Evolutionary conservation across 257 asterid species (phyloP), one percentile per base, ranked within the genome.

Genomic region (Fraxinus anomala): DNA sequence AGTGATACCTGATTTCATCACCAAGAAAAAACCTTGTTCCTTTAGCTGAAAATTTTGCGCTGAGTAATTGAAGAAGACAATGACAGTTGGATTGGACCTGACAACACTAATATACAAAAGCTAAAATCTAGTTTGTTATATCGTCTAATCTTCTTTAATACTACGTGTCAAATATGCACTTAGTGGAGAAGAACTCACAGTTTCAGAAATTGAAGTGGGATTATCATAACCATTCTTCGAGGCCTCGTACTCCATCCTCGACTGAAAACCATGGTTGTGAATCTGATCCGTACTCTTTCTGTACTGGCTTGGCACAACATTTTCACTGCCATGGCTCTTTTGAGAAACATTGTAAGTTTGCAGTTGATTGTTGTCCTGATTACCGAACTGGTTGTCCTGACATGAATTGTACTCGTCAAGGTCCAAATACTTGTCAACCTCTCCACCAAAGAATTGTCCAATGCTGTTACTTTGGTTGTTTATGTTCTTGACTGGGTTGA

Each of bases 361-460:
- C 78, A 82, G 89, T 68, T 76, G 36, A 9, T 73, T 67, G 44
- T 80, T 68, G 31, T 66, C 78, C 40, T 85, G 82, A 59, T 86
- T 82, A 8, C 33, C 73, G 39, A 87, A 80, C 34, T 87, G 90
- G 69, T 39, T 83, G 14, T 80, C 82, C 70, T 79, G 89, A 77
- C 80, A 76, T 0, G 88, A 76, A 31, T 54, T 81, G 19, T 84
- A 89, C 4, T 89, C 92, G 3, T 80, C 94, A 1, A 92, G 85
- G 71, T 89, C 92, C 78, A 93, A 79, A 73, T 83, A 93, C 47
- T 88, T 94, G 70, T 89, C 96, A 78, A 83, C 83, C 42, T 84
- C 91, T 23, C 83, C 91, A 5, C 81, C 88, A 40, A 82, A 85
- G 56, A 82, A 23, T 73, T 81, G 77, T 47, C 77, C 80, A 39